Conservation (phyloP, 495 filamentous ascomycete genomes). For the Pseudomonodictys pantanalensis region DNA sequence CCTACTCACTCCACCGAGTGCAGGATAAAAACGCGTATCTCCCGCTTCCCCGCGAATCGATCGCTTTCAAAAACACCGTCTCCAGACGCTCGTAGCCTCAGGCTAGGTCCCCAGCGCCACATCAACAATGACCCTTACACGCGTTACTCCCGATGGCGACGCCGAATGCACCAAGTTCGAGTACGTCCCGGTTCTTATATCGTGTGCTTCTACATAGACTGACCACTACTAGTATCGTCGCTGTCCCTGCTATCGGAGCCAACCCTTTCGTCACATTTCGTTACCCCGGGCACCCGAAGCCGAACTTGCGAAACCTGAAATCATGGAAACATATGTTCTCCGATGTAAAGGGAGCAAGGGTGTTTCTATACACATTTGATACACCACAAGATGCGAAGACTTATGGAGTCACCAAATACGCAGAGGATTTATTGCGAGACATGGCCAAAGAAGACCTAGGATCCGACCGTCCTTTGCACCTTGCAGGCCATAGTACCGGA, state of each 20-base stretch:
- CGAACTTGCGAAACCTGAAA: background rate
- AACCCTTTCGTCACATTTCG: background rate
- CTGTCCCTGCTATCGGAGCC: conserved; percentile 11
- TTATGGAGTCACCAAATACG: conserved; percentile 2
- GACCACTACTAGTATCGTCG: background rate
- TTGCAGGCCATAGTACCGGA: conserved; percentile 12
- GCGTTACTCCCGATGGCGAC: background rate
- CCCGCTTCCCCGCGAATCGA: no score
- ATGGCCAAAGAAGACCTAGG: background rate
- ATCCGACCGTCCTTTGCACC: background rate
- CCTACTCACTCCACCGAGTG: no score
- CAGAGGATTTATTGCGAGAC: background rate
- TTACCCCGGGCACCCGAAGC: background rate
- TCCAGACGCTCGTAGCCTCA: no score
- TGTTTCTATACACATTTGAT: conserved; percentile 9
- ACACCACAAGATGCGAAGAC: background rate
- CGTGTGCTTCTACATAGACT: background rate
- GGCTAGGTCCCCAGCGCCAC: background rate
- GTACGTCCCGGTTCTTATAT: background rate
- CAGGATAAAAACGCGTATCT: no score
- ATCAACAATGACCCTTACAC: background rate
- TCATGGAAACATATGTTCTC: conserved; percentile 5
- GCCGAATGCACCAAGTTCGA: background rate
- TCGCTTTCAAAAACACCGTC: no score
- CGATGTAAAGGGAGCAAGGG: background rate